A percentile compares a stretch with the other conserved stretches of the same genome.
Evolutionary conservation across 2,329 filamentous ascomycete genomes (phyloP).

Genomic region (Aureobasidium sp.): DNA sequence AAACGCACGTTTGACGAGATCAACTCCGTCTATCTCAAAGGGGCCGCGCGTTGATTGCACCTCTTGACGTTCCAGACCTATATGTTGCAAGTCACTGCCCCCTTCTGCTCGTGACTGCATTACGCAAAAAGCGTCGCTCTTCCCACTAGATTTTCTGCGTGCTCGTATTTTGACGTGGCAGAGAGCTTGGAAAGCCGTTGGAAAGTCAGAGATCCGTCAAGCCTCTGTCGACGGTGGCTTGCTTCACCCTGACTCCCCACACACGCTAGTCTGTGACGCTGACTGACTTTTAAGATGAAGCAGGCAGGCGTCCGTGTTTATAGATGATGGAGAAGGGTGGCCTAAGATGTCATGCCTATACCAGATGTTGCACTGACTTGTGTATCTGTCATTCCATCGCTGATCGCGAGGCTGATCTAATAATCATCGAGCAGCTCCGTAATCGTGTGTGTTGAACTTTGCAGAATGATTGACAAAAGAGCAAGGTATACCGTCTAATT

Average conservation of each 20-base stretch:
- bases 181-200: background rate
- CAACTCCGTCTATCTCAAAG: background rate
- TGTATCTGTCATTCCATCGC: background rate
- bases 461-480: background rate
- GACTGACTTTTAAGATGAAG: background rate
- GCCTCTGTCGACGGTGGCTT: slow-evolving; percentile 9
- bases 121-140: background rate
- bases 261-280: background rate
- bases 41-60: slow-evolving; percentile 8
- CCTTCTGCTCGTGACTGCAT: background rate
- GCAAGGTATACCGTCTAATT: background rate
- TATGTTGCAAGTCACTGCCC: background rate
- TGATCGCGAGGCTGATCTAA: background rate
- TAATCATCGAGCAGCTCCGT: background rate
- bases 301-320: background rate
- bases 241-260: background rate
- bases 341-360: background rate
- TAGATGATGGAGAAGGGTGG: background rate
- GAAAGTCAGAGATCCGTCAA: background rate
- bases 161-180: slow-evolving; percentile 2
- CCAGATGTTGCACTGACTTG: background rate
- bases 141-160: background rate
- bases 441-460: background rate
- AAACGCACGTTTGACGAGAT: slow-evolving; percentile 7
- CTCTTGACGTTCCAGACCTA: background rate